Percentiles rank a stretch among this genome's conserved stretches.
phyloP scores from a whole-genome alignment of 176 grass and related monocot genomes.

The Triticum monococcum region DNA sequence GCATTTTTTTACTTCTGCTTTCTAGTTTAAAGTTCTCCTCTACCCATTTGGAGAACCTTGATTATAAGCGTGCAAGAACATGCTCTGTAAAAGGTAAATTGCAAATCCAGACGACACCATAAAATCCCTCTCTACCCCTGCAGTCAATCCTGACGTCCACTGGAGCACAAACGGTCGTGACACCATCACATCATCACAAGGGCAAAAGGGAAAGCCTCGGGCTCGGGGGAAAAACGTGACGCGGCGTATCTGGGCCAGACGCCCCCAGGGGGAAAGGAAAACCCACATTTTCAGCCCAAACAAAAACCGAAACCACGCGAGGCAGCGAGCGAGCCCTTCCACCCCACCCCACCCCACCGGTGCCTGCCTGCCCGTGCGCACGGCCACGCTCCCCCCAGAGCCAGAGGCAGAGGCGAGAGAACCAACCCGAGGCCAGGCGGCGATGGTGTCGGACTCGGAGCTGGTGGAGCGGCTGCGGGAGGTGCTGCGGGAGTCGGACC shows the following conservation, averaged over 20 bases:
- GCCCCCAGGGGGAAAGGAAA: background rate
- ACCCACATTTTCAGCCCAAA: constrained; percentile 39
- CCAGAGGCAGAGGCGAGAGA: background rate
- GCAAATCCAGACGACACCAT: background rate
- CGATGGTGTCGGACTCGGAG: constrained; percentile 94
- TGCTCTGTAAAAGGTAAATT: background rate
- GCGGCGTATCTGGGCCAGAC: constrained; percentile 30
- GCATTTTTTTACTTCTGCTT: background rate
- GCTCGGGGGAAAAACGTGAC: constrained; percentile 15
- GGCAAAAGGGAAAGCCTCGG: background rate
- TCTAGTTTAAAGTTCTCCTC: background rate
- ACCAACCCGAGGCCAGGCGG: constrained; percentile 40
- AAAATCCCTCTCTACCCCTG: background rate
- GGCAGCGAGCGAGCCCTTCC: background rate
- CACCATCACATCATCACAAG: background rate
- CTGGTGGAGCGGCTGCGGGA: constrained; percentile 79
- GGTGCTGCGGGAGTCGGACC: constrained; percentile 84
- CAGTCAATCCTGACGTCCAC: background rate
- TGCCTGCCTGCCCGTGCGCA: constrained; percentile 18
- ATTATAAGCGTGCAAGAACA: background rate
- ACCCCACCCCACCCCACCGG: constrained; percentile 14
- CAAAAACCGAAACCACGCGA: constrained; percentile 45
- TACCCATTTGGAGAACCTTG: background rate
- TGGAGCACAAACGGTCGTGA: background rate
- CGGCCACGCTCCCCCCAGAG: constrained; percentile 20